Conservation (phyloP, 495 filamentous ascomycete genomes). For the Daldinia caldariorum region DNA sequence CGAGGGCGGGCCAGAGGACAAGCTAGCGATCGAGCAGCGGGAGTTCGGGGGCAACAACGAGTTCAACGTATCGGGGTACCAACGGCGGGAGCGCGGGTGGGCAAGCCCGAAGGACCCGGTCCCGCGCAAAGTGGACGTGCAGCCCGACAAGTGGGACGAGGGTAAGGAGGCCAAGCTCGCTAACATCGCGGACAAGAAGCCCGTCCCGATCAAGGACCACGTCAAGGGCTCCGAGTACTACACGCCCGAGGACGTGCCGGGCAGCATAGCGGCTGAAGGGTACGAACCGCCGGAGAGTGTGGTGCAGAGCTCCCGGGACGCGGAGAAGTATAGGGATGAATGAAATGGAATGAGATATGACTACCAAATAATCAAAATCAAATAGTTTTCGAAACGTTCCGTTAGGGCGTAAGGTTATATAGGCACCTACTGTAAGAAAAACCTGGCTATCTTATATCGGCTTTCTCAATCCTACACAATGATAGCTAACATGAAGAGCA, state of each 20-base stretch:
- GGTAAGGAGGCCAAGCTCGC: constrained; percentile 39
- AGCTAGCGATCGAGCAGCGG: constrained; percentile 44
- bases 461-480: too few relatives aligned
- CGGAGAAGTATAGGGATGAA: constrained; percentile 31
- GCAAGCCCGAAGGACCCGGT: constrained; percentile 10
- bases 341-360: not conserved
- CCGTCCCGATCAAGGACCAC: constrained; percentile 32
- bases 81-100: constrained; percentile 20
- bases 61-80: constrained; percentile 29
- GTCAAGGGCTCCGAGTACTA: constrained; percentile 45
- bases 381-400: too few relatives aligned
- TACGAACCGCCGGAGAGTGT: constrained; percentile 46
- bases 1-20: constrained; percentile 49
- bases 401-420: too few relatives aligned
- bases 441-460: too few relatives aligned
- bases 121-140: constrained; percentile 6
- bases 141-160: constrained; percentile 21
- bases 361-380: too few relatives aligned
- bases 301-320: constrained; percentile 39
- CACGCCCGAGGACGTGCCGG: constrained; percentile 38
- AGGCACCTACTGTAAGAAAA: too few relatives aligned
- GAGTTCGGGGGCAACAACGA: constrained; percentile 45
- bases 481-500: too few relatives aligned
- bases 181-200: constrained; percentile 28
- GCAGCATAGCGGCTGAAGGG: constrained; percentile 47